Evolutionary conservation across 805 yeast species (phyloP), one percentile per base, ranked within the genome.

Genomic region (Candida pini): DNA sequence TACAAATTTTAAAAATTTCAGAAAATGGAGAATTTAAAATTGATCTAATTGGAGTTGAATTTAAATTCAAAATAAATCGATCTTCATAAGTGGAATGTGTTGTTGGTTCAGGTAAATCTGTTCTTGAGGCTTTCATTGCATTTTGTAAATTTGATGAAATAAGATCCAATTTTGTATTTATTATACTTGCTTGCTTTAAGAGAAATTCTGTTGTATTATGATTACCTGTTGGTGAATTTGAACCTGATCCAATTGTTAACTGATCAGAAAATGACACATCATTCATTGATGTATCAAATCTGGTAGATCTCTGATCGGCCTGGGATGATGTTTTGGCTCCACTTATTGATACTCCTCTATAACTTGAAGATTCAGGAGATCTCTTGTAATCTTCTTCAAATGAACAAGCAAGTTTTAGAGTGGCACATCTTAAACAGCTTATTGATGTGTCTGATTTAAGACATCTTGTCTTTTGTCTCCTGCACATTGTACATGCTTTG

Each of bases 391-490:
- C 59, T 21, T 44, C 55, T 37, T 62, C 71, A 44, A 78, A 71
- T 6, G 79, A 72, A 46, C 88, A 81, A 16, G 52, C 57, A 20
- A 64, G 56, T 5, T 66, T 70, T 25, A 78, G 55, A 5, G 78
- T 73, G 1, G 64, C 56, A 48, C 88, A 81, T 16, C 86, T 57
- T 15, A 78, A 55, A 57, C 88, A 80, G 3, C 74, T 63, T 7
- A 60, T 53, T 13, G 67, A 62, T 18, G 58, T 64, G 1, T 71
- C 63, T 9, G 76, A 65, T 33, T 78, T 70, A 48, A 78, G 70
- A 44, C 88, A 81, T 38, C 82, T 58, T 1, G 86, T 55, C 40
- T 60, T 60, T 41, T 56, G 61, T 30, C 39, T 49, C 24, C 62
- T 47, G 26, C 65, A 60, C n/a, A 44, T 32, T 6, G 38, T 35